Conservation (phyloP, 2,329 filamentous ascomycete genomes). For the Xylaria polymorpha region DNA sequence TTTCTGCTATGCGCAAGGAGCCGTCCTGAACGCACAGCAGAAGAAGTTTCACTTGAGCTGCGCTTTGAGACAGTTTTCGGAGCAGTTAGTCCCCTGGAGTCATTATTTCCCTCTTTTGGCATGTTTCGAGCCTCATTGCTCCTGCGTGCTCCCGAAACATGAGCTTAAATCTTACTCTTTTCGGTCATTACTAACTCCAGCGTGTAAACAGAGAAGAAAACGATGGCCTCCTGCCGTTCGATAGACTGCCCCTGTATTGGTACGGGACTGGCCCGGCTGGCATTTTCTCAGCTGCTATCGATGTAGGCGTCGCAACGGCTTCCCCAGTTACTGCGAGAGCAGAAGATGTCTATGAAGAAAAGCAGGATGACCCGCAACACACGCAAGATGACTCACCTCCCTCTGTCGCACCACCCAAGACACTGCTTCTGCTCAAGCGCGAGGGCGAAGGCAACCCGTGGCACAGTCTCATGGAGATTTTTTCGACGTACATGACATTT, state of each 20-base stretch:
- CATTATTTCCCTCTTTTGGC: no score
- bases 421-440: constrained; percentile 51
- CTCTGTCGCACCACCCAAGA: constrained; percentile 18
- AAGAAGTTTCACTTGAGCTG: constrained; percentile 28
- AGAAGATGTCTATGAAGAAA: not conserved
- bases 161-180: no score
- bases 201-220: constrained; percentile 24
- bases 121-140: no score
- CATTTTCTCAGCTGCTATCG: constrained; percentile 24
- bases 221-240: constrained; percentile 22
- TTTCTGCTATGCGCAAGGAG: constrained; percentile 29
- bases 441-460: constrained; percentile 51
- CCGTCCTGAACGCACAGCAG: constrained; percentile 11
- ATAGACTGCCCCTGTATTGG: constrained; percentile 29
- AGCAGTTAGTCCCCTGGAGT: no score
- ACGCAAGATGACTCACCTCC: not conserved
- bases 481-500: constrained; percentile 50
- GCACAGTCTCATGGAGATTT: constrained; percentile 53
- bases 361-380: not conserved
- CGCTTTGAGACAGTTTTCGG: constrained; percentile 22
- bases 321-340: not conserved
- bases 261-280: constrained; percentile 29
- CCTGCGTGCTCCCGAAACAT: no score
- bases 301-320: not conserved
- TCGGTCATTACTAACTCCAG: no score